These are phyloP conservation scores for Anethum foeniculum DNA, from an alignment of 140 eudicot species.

Conservation along the genomic window DNA sequence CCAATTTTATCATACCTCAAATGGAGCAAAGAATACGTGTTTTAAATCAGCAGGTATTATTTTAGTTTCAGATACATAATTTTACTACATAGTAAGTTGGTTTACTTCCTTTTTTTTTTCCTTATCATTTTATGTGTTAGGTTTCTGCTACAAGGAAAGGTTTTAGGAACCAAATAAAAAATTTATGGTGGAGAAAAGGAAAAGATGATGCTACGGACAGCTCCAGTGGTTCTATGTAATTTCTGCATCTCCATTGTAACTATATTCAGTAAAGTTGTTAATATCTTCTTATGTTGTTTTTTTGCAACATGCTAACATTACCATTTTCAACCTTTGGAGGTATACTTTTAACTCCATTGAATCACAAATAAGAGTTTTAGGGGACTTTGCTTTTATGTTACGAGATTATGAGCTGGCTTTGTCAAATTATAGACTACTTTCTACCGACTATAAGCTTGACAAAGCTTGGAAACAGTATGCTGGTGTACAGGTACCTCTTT, in stretches of 20 bases:
- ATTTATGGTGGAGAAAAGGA: slow-evolving; percentile 99
- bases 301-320: slow-evolving; percentile 5
- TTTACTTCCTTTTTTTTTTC: neutral
- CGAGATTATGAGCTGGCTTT: slow-evolving; percentile 93
- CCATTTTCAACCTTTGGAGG: slow-evolving; percentile 40
- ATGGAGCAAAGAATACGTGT: slow-evolving; percentile 88
- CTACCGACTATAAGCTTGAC: slow-evolving; percentile 94
- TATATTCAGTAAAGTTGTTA: neutral
- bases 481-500: slow-evolving; percentile 77
- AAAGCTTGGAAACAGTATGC: slow-evolving; percentile 98
- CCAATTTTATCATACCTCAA: slow-evolving; percentile 83
- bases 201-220: slow-evolving; percentile 78
- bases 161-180: slow-evolving; percentile 88
- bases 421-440: slow-evolving; percentile 84
- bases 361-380: slow-evolving; percentile 93
- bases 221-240: slow-evolving; percentile 8
- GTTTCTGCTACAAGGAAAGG: slow-evolving; percentile 98
- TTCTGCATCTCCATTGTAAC: slow-evolving; percentile 6
- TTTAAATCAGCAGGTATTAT: slow-evolving; percentile 75
- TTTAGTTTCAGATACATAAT: slow-evolving; percentile 4
- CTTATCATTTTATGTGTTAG: slow-evolving; percentile 25
- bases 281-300: slow-evolving; percentile 10
- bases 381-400: slow-evolving; percentile 93
- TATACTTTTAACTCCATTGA: slow-evolving; percentile 88
- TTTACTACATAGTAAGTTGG: neutral